Base-by-base conservation (phyloP, 2,329 filamentous ascomycete genomes). In the Cladosporium sphaerospermum region DNA sequence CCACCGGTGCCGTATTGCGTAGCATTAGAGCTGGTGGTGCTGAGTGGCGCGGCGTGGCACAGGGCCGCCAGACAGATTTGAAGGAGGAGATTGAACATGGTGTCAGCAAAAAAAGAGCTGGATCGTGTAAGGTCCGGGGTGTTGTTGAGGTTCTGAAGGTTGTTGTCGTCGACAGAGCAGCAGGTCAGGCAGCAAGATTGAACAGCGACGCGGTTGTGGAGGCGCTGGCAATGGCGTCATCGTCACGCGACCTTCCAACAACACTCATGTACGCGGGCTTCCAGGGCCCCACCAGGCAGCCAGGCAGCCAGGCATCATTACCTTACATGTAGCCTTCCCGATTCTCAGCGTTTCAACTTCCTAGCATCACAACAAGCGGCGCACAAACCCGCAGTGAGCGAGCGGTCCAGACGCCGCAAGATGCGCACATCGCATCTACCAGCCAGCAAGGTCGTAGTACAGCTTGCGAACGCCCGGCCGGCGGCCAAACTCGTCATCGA, bases 1-100 rank as follows among this genome's bases (percentile, higher is more conserved):
- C 82, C 82, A 23, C 82, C 80, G 2, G 78, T 79, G 39, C 81
- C 81, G 45, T 80, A 82, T 53, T 81, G 76, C 77, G 78, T 81
- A 9, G 76, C 64, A 49, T 67, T 69, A 7, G 70, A 67, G 11
- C 66, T 68, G 8, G 73, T 58, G 33, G 73, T 67, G 45, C 76
- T 75, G 18, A 60, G 37, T 3, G 64, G 64, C 2, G 78, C 78
- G 18, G 78, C 79, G 52, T 74, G 69, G 44, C 76, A 72, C 52
- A 80, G 65, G 40, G 73, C 66, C 48, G 78, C 71, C 60, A 78
- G 72, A 61, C 71, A 76, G 58, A 81, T 74, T 68, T 81, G 78
- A 55, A 82, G 70, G 57, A 82, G 61, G 60, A 78, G 57, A 59
- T 43, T 44, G 48, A 51, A 44, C 48, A 51, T 51, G 32, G 14